Conservation (phyloP, 768 basidiomycete species). For the Mrakia gelida region DNA sequence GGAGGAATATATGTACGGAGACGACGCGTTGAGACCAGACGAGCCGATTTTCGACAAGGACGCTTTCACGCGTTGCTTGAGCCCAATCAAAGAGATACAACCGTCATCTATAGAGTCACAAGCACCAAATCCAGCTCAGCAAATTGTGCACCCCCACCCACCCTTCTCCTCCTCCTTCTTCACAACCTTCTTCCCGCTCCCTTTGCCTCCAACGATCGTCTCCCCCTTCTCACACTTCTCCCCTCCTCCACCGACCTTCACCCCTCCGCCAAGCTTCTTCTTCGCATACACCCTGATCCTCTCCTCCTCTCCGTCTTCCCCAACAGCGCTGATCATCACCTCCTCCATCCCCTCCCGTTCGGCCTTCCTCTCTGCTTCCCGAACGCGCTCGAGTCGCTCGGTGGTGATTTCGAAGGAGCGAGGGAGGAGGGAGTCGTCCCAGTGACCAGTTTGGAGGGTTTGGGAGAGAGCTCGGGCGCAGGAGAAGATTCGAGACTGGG, state of each 20-base stretch:
- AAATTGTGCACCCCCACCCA: neutral
- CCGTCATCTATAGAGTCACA: too few species aligned
- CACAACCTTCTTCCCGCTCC: neutral
- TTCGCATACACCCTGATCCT: neutral
- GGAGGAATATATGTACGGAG: too few species aligned
- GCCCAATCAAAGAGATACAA: too few species aligned
- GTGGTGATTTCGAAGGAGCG: constrained; percentile 31
- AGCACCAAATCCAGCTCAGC: neutral
- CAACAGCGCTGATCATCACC: neutral
- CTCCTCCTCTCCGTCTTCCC: neutral
- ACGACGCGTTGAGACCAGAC: too few species aligned
- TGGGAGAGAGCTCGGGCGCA: constrained; percentile 32
- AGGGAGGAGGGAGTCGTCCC: constrained; percentile 24
- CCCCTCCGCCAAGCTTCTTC: neutral
- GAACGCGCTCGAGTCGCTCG: constrained; percentile 9
- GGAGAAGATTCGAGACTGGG: constrained; percentile 37
- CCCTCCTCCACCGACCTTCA: neutral
- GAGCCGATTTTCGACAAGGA: too few species aligned
- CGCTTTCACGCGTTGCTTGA: too few species aligned
- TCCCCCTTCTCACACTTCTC: neutral
- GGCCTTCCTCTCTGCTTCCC: neutral
- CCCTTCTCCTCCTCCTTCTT: neutral
- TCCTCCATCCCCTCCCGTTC: neutral
- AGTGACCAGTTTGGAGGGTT: constrained; percentile 14
- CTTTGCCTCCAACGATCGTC: neutral